A percentile compares a stretch with the other conserved stretches of the same genome.
Conservation (phyloP, 2,329 filamentous ascomycete species). For the Ceratocystis cubensis region DNA sequence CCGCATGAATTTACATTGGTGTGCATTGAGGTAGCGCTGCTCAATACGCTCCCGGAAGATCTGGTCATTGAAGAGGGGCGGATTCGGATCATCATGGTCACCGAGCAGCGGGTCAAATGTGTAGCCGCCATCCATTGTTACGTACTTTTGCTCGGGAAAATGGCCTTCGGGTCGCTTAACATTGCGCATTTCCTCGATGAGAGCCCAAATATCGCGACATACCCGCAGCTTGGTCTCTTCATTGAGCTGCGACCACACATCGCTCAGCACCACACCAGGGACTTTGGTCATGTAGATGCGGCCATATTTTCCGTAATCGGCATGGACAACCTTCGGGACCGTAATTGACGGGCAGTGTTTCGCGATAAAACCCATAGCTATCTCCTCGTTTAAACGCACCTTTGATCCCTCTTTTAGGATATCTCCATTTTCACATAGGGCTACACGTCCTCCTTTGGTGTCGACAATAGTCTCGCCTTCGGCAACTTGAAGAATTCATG, state of each 20-base stretch:
- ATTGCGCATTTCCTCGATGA: constrained; percentile 4
- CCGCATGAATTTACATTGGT: not conserved
- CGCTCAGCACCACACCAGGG: not conserved
- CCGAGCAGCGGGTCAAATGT: constrained; percentile 8
- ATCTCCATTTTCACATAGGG: not conserved
- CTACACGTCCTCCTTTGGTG: constrained; percentile 2
- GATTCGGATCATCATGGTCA: not conserved
- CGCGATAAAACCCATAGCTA: constrained; percentile 11
- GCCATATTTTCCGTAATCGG: not conserved
- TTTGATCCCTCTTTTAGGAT: constrained; percentile 12
- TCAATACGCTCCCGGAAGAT: constrained; percentile 7
- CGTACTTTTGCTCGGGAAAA: constrained; percentile 13
- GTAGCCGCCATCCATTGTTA: constrained; percentile 5
- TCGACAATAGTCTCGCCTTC: not conserved
- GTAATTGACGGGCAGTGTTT: not conserved
- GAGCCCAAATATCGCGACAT: constrained; percentile 5
- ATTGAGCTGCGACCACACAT: not conserved
- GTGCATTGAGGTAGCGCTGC: constrained; percentile 21
- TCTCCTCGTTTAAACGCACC: constrained; percentile 7
- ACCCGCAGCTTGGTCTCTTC: constrained; percentile 1
- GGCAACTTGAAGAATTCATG: not conserved
- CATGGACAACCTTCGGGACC: constrained; percentile 1
- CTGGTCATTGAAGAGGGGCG: constrained; percentile 2
- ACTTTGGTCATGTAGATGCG: constrained; percentile 13
- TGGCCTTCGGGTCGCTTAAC: constrained; percentile 7